Evolutionary conservation across 345 rosid species (phyloP).

Genomic region (Salix exigua): DNA sequence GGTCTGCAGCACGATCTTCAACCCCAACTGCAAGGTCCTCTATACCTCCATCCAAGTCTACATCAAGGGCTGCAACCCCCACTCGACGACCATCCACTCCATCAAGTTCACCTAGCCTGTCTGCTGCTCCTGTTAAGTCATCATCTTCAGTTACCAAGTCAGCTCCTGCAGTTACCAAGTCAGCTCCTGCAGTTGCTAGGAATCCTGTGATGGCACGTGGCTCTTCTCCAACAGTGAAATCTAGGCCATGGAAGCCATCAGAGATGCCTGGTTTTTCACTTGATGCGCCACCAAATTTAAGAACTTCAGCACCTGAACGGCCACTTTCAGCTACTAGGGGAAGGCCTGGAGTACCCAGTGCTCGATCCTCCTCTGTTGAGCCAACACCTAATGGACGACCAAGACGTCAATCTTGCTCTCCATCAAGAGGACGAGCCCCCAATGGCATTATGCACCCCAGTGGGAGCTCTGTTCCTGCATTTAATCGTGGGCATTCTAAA

Average conservation of each 20-base stretch:
- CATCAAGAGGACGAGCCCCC: constrained; percentile 77
- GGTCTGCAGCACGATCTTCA: constrained; percentile 73
- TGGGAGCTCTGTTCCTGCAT: constrained; percentile 91
- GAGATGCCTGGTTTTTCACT: constrained; percentile 96
- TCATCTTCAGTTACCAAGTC: constrained; percentile 45
- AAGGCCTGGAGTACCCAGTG: constrained; percentile 87
- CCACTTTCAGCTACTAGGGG: constrained; percentile 94
- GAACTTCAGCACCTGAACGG: constrained; percentile 79
- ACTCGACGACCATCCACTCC: constrained; percentile 72
- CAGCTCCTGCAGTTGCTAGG: constrained; percentile 9
- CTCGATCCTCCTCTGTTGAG: constrained; percentile 85
- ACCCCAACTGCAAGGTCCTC: constrained; percentile 82
- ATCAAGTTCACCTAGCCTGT: constrained; percentile 40
- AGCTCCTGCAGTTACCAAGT: constrained; percentile 12
- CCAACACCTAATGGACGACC: constrained; percentile 64
- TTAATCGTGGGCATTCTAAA: constrained; percentile 59
- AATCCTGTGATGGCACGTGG: constrained; percentile 57
- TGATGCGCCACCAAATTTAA: constrained; percentile 94
- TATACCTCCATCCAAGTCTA: constrained; percentile 58
- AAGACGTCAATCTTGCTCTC: constrained; percentile 92
- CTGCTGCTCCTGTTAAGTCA: constrained; percentile 48
- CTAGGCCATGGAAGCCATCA: constrained; percentile 97
- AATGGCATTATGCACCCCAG: constrained; percentile 57
- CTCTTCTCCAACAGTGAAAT: constrained; percentile 67
- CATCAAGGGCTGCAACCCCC: constrained; percentile 82